A percentile compares a stretch with the other conserved stretches of the same genome.
These are phyloP conservation scores for Platanthera zijinensis DNA, from an alignment of 106 monocot species.

Conservation along the genomic window DNA sequence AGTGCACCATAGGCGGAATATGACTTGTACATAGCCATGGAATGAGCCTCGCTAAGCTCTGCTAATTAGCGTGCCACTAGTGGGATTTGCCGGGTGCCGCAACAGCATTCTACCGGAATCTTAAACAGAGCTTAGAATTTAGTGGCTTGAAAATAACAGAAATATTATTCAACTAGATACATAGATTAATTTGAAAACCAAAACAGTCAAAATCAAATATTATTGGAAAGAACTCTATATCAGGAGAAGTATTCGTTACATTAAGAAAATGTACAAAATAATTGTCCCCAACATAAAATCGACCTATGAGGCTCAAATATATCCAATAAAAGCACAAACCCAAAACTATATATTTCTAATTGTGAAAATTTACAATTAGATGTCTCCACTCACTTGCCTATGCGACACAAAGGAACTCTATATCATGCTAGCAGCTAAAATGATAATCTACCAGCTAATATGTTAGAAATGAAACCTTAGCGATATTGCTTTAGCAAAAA, in stretches of 20 bases:
- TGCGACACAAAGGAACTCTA: background rate
- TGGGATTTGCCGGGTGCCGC: no score
- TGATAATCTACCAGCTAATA: background rate
- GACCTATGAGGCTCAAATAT: background rate
- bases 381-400: background rate
- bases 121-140: background rate
- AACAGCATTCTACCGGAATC: no score
- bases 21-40: no score
- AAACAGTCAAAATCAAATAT: background rate
- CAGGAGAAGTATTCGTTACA: background rate
- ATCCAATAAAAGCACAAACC: background rate
- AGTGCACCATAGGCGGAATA: no score
- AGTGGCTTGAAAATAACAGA: background rate
- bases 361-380: background rate
- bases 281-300: background rate
- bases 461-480: background rate
- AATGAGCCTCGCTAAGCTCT: no score
- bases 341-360: background rate
- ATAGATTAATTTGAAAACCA: background rate
- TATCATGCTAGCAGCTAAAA: background rate
- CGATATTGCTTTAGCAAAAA: background rate
- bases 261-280: slow-evolving; percentile 6
- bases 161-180: background rate
- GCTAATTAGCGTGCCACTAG: no score
- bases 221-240: background rate